Conservation (phyloP, 2,329 filamentous ascomycete genomes). For the Diplodia scrobiculata region DNA sequence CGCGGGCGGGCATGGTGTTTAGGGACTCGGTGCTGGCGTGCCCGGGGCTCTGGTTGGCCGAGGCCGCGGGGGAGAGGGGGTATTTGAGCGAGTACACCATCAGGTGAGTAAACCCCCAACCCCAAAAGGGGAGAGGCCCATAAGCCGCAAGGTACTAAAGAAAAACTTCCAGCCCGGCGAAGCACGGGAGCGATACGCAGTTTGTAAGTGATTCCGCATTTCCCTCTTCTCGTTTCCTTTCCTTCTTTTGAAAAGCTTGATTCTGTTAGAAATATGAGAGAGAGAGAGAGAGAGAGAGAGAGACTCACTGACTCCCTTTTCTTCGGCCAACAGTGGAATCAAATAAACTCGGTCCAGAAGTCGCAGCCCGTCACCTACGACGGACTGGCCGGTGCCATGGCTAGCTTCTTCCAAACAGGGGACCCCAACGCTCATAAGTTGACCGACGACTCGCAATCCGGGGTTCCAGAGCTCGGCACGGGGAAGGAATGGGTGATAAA, state of each 20-base stretch:
- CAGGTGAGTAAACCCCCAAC: not conserved
- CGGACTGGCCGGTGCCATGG: constrained; percentile 61
- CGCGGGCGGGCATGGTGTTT: constrained; percentile 60
- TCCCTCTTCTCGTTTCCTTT: too few relatives aligned
- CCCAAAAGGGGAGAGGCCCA: too few relatives aligned
- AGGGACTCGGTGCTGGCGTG: constrained; percentile 62
- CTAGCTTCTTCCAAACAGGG: constrained; percentile 62
- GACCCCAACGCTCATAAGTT: constrained; percentile 54
- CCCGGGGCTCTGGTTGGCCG: constrained; percentile 60
- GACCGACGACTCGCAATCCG: constrained; percentile 37
- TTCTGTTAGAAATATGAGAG: too few relatives aligned
- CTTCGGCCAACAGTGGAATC: constrained; percentile 53
- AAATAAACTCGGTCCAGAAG: constrained; percentile 56
- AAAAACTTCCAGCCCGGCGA: constrained; percentile 50
- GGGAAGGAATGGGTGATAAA: constrained; percentile 57
- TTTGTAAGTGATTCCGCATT: constrained; percentile 49
- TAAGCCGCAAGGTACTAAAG: too few relatives aligned
- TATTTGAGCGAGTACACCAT: constrained; percentile 65
- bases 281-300: not conserved
- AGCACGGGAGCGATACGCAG: constrained; percentile 60
- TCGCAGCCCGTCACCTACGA: constrained; percentile 58
- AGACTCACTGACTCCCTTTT: constrained; percentile 22
- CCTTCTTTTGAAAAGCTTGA: not conserved
- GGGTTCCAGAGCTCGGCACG: constrained; percentile 50
- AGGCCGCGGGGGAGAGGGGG: constrained; percentile 47